phyloP scores from a whole-genome alignment of 441 rosid species.

The Adansonia grandidieri region DNA sequence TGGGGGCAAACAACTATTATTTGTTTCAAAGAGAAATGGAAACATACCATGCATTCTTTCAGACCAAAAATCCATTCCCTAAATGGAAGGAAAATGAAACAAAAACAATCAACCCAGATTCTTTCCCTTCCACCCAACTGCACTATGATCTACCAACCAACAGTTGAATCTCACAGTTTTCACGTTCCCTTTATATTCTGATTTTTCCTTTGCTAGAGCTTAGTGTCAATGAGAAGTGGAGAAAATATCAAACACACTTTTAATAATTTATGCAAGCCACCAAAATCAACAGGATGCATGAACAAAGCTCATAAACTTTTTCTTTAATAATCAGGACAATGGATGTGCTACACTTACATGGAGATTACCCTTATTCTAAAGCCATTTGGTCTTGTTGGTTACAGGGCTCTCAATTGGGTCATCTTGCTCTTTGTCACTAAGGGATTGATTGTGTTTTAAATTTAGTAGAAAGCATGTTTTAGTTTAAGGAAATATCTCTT shows the following conservation, averaged over 20 bases:
- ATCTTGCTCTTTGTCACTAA: background rate
- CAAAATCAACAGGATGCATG: background rate
- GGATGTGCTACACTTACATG: background rate
- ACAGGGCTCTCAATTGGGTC: background rate
- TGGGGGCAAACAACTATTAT: background rate
- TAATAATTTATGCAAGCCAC: constrained; percentile 4
- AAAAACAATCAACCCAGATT: background rate
- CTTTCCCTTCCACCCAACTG: background rate
- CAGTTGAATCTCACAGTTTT: background rate
- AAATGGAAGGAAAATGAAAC: background rate
- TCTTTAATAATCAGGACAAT: background rate
- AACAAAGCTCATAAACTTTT: background rate
- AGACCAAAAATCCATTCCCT: background rate
- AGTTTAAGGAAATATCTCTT: background rate
- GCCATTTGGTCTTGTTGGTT: background rate
- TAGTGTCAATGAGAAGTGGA: background rate
- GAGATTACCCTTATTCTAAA: background rate
- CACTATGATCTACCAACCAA: background rate
- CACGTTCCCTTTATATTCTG: background rate
- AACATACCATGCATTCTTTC: constrained; percentile 13
- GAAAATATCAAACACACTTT: background rate
- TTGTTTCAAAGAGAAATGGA: background rate
- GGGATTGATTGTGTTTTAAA: background rate
- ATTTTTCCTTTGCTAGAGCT: background rate
- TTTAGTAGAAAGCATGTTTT: background rate